Conservation (phyloP, 2,329 filamentous ascomycete genomes). For the Emergomyces pasteurianus region DNA sequence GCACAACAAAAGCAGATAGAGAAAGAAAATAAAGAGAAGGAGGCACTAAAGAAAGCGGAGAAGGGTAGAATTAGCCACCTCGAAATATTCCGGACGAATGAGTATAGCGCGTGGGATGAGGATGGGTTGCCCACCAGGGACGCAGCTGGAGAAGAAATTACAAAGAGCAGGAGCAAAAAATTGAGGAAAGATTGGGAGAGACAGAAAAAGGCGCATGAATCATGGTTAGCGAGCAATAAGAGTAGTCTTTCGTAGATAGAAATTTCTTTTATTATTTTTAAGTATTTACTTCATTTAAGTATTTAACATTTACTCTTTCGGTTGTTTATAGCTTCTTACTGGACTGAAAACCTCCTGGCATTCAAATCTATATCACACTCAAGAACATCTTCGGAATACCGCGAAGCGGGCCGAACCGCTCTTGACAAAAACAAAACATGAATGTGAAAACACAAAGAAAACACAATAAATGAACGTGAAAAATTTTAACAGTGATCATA, state of each 20-base stretch:
- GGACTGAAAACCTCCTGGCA: too few relatives aligned
- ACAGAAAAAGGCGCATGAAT: slow-evolving; percentile 75
- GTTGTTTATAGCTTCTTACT: too few relatives aligned
- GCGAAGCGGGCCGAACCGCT: too few relatives aligned
- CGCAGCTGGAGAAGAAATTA: slow-evolving; percentile 64
- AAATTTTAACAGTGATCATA: too few relatives aligned
- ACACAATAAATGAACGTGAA: too few relatives aligned
- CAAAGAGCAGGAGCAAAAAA: slow-evolving; percentile 71
- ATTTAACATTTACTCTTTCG: background rate
- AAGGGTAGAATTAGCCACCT: slow-evolving; percentile 46
- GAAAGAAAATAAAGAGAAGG: slow-evolving; percentile 46
- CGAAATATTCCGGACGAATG: slow-evolving; percentile 46
- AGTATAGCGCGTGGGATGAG: slow-evolving; percentile 69
- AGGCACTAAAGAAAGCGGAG: slow-evolving; percentile 40
- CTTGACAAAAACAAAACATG: too few relatives aligned
- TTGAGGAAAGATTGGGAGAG: slow-evolving; percentile 79
- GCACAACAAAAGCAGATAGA: slow-evolving; percentile 41
- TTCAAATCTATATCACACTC: too few relatives aligned
- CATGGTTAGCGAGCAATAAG: slow-evolving; percentile 32
- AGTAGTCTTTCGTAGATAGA: background rate
- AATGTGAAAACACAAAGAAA: too few relatives aligned
- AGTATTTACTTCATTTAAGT: background rate
- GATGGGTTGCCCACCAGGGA: slow-evolving; percentile 70
- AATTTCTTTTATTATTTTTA: background rate
- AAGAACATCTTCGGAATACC: too few relatives aligned